phyloP scores from a whole-genome alignment of 148 eudicot species.

The Persicaria maculosa region DNA sequence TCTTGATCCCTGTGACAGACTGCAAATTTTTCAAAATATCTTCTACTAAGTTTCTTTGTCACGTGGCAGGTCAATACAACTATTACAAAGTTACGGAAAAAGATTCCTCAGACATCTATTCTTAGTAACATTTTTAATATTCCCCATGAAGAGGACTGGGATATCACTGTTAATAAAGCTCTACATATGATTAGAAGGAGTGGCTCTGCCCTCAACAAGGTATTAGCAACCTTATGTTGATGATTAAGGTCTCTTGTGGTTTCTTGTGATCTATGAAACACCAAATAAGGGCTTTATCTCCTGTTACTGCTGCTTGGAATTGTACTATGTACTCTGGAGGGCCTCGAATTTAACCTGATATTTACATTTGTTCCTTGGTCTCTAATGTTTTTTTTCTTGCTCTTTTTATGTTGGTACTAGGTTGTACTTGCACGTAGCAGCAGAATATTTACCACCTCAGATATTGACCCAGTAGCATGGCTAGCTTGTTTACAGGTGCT shows the following conservation, averaged over 20 bases:
- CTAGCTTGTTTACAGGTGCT: slow-evolving; percentile 76
- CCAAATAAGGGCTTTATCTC: too few relatives aligned
- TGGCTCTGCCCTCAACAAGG: slow-evolving; percentile 71
- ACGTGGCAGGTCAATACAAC: slow-evolving; percentile 47
- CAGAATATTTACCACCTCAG: slow-evolving; percentile 54
- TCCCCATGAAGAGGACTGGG: slow-evolving; percentile 64
- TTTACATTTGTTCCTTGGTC: neutral
- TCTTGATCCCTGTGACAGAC: neutral
- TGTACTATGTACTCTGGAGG: neutral
- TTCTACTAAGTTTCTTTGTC: slow-evolving; percentile 13
- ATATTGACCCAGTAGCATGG: slow-evolving; percentile 83
- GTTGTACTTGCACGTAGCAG: slow-evolving; percentile 99
- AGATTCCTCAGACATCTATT: slow-evolving; percentile 33
- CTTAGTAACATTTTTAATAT: slow-evolving; percentile 33
- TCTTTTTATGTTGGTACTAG: slow-evolving; percentile 20
- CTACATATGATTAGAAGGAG: slow-evolving; percentile 54
- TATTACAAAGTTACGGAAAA: slow-evolving; percentile 30
- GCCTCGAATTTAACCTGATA: too few relatives aligned
- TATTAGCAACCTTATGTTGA: slow-evolving; percentile 13
- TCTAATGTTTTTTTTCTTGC: neutral
- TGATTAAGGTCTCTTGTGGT: neutral
- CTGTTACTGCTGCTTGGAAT: too few relatives aligned
- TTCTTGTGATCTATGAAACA: too few relatives aligned
- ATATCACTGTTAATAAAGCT: slow-evolving; percentile 56
- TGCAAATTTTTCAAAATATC: neutral